phyloP scores from a whole-genome alignment of 495 filamentous ascomycete genomes.

The Podospora pseudoanserina region DNA sequence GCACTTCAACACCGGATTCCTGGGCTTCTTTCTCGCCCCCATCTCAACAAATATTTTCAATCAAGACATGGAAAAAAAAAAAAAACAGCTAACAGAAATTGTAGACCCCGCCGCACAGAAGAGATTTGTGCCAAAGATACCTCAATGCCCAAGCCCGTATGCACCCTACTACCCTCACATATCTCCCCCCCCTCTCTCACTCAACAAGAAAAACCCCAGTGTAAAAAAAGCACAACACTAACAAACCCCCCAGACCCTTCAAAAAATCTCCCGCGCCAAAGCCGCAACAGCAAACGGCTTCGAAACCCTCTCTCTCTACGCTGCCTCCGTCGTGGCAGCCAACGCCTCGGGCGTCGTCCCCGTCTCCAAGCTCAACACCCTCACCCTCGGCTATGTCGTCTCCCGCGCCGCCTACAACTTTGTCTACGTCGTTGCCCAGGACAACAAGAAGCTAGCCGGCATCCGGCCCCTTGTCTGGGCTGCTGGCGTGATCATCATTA shows the following conservation, averaged over 20 bases:
- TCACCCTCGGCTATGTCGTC: conserved; percentile 41
- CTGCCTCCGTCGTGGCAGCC: conserved; percentile 48
- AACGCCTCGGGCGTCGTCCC: conserved; percentile 39
- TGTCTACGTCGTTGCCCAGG: conserved; percentile 44
- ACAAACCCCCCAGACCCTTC: conserved; percentile 22
- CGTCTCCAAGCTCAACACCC: conserved; percentile 35
- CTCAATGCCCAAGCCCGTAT: conserved; percentile 40
- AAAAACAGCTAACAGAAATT: too few species aligned
- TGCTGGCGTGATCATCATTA: conserved; percentile 27
- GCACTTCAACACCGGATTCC: too few species aligned
- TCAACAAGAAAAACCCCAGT: too few species aligned
- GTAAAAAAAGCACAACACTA: too few species aligned
- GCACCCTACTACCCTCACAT: background rate
- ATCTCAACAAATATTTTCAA: too few species aligned
- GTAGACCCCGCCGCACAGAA: conserved; percentile 26
- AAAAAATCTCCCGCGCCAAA: conserved; percentile 46
- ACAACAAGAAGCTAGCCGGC: conserved; percentile 31
- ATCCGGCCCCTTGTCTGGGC: conserved; percentile 41
- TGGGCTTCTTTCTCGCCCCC: too few species aligned
- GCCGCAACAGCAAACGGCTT: conserved; percentile 46
- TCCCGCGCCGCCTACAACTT: conserved; percentile 44
- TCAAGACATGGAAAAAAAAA: too few species aligned
- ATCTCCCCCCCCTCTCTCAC: too few species aligned
- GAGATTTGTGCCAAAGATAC: conserved; percentile 36
- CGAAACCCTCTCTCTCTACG: conserved; percentile 49